Conservation (phyloP, 2,329 filamentous ascomycete genomes). For the Paramyrothecium sp. region DNA sequence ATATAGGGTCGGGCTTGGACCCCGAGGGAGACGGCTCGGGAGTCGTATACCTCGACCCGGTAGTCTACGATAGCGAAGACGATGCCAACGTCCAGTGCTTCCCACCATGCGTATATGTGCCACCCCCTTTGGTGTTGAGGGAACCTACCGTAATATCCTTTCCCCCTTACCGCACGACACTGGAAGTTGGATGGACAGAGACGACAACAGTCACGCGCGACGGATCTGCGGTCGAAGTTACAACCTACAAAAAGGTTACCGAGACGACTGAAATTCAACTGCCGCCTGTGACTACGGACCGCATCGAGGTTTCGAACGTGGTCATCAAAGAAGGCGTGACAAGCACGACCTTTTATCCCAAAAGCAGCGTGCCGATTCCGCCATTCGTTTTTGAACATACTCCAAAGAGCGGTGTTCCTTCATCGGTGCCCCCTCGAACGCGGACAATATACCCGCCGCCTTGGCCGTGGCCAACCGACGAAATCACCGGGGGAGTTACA, state of each 20-base stretch:
- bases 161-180: not conserved
- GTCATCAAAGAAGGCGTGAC: not conserved
- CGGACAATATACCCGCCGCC: conserved; percentile 10
- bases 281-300: not conserved
- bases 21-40: not conserved
- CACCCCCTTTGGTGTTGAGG: not conserved
- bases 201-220: not conserved
- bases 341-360: not conserved
- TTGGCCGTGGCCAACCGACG: conserved; percentile 10
- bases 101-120: conserved; percentile 1
- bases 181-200: conserved; percentile 2
- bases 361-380: not conserved
- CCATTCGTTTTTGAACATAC: not conserved
- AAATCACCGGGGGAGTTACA: no score
- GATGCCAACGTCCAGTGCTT: not conserved
- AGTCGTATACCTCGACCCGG: conserved; percentile 2
- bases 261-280: not conserved
- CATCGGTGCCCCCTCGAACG: not conserved
- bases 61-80: not conserved
- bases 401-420: not conserved
- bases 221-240: no score
- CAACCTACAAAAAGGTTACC: not conserved
- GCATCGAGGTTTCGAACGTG: not conserved
- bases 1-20: not conserved
- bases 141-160: conserved; percentile 1